Evolutionary conservation across 1,284 basidiomycete genomes (phyloP).

Genomic region (Trichosporon inkin): DNA sequence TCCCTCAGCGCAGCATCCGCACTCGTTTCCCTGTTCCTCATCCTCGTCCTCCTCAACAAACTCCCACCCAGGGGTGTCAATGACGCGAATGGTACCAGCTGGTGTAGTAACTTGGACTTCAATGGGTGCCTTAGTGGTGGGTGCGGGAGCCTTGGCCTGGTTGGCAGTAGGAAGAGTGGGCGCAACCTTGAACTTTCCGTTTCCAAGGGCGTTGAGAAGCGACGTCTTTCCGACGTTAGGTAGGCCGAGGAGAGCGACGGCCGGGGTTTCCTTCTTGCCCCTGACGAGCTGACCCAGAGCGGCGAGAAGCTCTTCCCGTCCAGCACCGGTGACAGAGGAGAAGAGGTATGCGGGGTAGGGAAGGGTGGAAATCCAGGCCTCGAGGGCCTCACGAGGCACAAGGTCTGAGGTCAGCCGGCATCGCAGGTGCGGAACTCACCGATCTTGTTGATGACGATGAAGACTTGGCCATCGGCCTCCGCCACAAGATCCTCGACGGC

Average conservation of each 20-base stretch:
- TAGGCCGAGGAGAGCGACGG: conserved; percentile 56
- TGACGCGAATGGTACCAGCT: conserved; percentile 57
- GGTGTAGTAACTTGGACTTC: conserved; percentile 57
- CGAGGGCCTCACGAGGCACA: conserved; percentile 74
- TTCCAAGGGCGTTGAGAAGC: conserved; percentile 66
- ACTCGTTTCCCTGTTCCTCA: conserved; percentile 25
- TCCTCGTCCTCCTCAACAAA: conserved; percentile 53
- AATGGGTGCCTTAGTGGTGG: conserved; percentile 66
- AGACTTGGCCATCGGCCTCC: conserved; percentile 49
- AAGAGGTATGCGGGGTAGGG: conserved; percentile 73
- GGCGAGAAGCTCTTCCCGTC: conserved; percentile 29
- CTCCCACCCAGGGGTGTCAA: conserved; percentile 80
- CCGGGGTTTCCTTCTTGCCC: conserved; percentile 47
- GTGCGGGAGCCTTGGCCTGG: conserved; percentile 56
- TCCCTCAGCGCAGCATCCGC: neutral
- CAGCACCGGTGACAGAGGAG: conserved; percentile 30
- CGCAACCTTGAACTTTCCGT: conserved; percentile 41
- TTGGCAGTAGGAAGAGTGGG: conserved; percentile 61
- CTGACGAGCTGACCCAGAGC: conserved; percentile 27
- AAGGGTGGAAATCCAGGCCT: conserved; percentile 69
- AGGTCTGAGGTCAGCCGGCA: conserved; percentile 54
- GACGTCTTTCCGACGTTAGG: conserved; percentile 73
- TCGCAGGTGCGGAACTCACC: conserved; percentile 55
- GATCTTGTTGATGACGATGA: conserved; percentile 79
- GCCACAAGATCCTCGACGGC: conserved; percentile 61